Percentiles rank a stretch among this genome's conserved stretches.
Conservation (phyloP, 2,329 filamentous ascomycete genomes). For the Lomentospora prolificans region DNA sequence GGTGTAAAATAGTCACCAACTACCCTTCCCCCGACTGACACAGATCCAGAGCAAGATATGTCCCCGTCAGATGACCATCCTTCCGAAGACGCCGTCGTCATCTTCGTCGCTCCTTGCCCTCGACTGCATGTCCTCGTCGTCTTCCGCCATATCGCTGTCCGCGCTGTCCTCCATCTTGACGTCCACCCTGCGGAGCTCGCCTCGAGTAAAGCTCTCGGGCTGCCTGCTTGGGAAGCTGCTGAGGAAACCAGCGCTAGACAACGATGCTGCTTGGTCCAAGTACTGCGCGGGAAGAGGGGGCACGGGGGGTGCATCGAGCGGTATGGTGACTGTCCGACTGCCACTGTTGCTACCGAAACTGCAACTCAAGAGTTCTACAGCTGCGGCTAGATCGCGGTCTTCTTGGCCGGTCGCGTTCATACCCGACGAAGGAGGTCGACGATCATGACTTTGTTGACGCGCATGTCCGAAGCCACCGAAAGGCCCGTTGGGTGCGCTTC, state of each 20-base stretch:
- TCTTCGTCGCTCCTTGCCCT: conserved; percentile 72
- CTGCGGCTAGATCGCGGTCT: conserved; percentile 79
- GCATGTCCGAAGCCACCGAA: conserved; percentile 41
- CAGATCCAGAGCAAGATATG: neutral
- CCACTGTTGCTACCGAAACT: conserved; percentile 73
- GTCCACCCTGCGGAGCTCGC: conserved; percentile 46
- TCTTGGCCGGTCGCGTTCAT: conserved; percentile 67
- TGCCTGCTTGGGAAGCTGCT: conserved; percentile 51
- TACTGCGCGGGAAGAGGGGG: conserved; percentile 78
- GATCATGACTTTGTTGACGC: conserved; percentile 66
- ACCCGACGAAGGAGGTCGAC: conserved; percentile 70
- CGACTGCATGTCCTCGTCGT: conserved; percentile 52
- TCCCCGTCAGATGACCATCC: conserved; percentile 51
- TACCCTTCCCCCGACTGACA: conserved; percentile 2
- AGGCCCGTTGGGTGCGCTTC: conserved; percentile 33
- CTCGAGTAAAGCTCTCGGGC: conserved; percentile 56
- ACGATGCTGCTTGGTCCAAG: conserved; percentile 47
- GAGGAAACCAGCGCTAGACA: conserved; percentile 53
- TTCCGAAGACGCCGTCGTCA: conserved; percentile 90
- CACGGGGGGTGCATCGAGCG: conserved; percentile 72
- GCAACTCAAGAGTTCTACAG: conserved; percentile 82
- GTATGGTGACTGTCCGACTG: conserved; percentile 46
- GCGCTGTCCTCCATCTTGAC: conserved; percentile 60
- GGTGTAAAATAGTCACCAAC: neutral
- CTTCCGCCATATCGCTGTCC: conserved; percentile 55